Evolutionary conservation across 768 basidiomycete genomes (phyloP), one percentile per base, ranked within the genome.

Genomic region (Lactarius sanguifluus): DNA sequence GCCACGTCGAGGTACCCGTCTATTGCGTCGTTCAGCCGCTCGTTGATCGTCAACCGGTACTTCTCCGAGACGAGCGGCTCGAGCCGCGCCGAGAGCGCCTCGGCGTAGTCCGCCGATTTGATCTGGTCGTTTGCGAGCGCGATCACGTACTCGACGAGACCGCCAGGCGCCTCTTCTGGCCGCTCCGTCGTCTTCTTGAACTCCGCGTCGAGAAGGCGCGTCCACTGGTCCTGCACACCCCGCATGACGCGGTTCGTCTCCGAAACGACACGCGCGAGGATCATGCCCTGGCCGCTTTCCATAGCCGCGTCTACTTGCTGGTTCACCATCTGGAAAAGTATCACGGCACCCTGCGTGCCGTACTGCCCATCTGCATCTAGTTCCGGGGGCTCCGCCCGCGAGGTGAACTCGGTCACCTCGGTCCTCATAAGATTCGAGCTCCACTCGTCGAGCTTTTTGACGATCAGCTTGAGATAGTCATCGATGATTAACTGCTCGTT

Each of bases 1-100:
- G 96, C 96, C 45, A 98, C 94, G 76, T 99, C 97, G 69, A 98
- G 85, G 77, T 96, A 98, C 3, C 97, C 97, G 75, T 99, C 96
- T 71, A 98, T 98, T 40, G 96, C 95, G 69, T 96, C 91, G 79
- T 97, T 98, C 60, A 98, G 81, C 54, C 87, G 85, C 72, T 94
- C 93, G 70, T 85, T 88, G 72, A 98, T 96, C 6, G 85, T 81
- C 16, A 79, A 82, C 54, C 89, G 82, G 76, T 98, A 98, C 78
- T 98, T 98, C 73, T 91, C 89, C 10, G 91, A 94, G 5, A 98
- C 96, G 57, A 98, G 85, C 1, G 91, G 87, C 77, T 98, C 96
- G 30, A 98, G 79, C 34, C 96, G 88, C 12, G 82, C 86, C 28
- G 92, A 85, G 2, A 98, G 82, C 2, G 89, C 85, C 78, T 98